A percentile compares a stretch with the other conserved stretches of the same genome.
phyloP scores from a whole-genome alignment of 208 protist genomes.

The Trypanosoma avium region DNA sequence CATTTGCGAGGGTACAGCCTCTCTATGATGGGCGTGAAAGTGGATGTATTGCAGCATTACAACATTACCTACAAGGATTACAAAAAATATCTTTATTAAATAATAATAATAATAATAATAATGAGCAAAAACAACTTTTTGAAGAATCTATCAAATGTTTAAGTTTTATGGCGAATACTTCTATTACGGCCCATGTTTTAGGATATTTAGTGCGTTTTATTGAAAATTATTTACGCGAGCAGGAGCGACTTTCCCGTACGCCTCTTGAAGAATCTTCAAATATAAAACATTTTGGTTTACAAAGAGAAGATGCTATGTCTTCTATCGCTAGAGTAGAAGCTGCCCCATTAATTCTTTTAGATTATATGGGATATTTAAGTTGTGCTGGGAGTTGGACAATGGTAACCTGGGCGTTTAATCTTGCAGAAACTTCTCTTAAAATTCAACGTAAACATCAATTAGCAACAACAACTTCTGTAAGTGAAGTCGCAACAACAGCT shows the following conservation, averaged over 20 bases:
- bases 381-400: constrained; percentile 60
- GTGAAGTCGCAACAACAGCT: constrained; percentile 37
- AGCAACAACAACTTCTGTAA: constrained; percentile 21
- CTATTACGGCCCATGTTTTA: constrained; percentile 27
- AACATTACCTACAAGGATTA: constrained; percentile 20
- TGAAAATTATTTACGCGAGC: constrained; percentile 60
- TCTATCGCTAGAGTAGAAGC: constrained; percentile 32
- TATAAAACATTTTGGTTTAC: neutral
- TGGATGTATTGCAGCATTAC: constrained; percentile 15
- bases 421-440: constrained; percentile 57
- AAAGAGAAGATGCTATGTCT: constrained; percentile 19
- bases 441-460: constrained; percentile 45
- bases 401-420: constrained; percentile 58
- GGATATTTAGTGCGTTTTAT: constrained; percentile 66
- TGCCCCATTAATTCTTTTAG: constrained; percentile 57
- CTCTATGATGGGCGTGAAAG: constrained; percentile 16
- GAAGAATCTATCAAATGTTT: constrained; percentile 25
- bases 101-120: too few species aligned
- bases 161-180: constrained; percentile 25
- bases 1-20: constrained; percentile 16
- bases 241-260: constrained; percentile 40
- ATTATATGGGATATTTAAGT: constrained; percentile 67
- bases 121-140: constrained; percentile 6
- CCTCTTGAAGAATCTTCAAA: constrained; percentile 23
- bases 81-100: too few species aligned